Conservation (phyloP, 1,284 basidiomycete species). For the Dichomitus squalens region DNA sequence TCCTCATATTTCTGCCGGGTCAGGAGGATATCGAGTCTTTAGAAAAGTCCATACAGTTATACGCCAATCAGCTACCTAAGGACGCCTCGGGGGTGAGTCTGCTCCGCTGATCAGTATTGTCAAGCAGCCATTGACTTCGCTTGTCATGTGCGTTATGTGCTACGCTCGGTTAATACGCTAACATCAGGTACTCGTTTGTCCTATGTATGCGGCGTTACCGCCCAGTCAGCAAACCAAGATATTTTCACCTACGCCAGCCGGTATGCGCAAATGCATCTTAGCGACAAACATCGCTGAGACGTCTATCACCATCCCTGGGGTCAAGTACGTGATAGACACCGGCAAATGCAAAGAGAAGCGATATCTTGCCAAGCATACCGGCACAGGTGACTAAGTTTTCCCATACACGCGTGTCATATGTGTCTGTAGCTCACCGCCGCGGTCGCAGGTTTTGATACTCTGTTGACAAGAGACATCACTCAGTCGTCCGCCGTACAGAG, state of each 20-base stretch:
- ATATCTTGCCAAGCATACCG: constrained; percentile 68
- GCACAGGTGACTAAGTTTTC: constrained; percentile 53
- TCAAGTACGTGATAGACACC: constrained; percentile 94
- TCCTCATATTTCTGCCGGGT: constrained; percentile 93
- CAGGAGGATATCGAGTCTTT: constrained; percentile 97
- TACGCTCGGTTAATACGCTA: too few species aligned
- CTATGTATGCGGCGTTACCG: constrained; percentile 87
- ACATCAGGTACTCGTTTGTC: constrained; percentile 67
- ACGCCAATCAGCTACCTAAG: constrained; percentile 65
- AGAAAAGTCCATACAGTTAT: constrained; percentile 69
- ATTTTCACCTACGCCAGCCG: constrained; percentile 70
- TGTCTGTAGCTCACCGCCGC: background rate
- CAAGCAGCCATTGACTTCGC: background rate
- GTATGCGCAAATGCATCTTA: constrained; percentile 87
- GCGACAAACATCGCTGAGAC: constrained; percentile 99
- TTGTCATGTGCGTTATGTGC: background rate
- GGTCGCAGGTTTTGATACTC: constrained; percentile 81
- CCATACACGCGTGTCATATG: background rate
- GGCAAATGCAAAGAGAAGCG: constrained; percentile 96
- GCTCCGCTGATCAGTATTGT: background rate
- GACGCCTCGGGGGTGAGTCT: constrained; percentile 52
- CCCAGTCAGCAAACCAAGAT: constrained; percentile 79
- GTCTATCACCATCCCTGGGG: constrained; percentile 95
- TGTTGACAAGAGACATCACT: constrained; percentile 84
- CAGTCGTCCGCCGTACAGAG: constrained; percentile 87